Base-by-base conservation (phyloP, 441 rosid species). In the Gossypium davidsonii region DNA sequence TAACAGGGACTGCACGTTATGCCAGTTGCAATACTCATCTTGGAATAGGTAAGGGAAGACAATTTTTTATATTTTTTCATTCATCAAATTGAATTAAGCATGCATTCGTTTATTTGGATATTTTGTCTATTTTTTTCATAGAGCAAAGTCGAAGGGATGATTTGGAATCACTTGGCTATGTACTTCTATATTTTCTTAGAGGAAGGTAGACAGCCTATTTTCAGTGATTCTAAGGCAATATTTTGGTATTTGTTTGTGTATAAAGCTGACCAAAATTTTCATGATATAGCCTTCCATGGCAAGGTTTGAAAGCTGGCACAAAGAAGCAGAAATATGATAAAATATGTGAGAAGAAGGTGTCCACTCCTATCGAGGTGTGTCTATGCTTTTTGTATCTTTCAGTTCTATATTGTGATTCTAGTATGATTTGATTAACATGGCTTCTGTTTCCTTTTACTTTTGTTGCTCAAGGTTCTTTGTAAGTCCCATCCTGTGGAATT, bases 241-340 rank as follows among this genome's bases (percentile, higher is more conserved):
- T 55, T 55, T 55, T 65, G 57, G 51, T 25, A 23, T 61, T 15
- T 61, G 34, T 44, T 65, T 46, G 25, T 31, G 21, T 52, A 46
- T 73, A 6, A 23, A 23, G 18, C 79, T 82, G 68, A 81, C 57
- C 78, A 10, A 10, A 37, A 10, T 70, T 39, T 63, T 77, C 74
- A 73, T 3, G 76, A 48, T 51, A 49, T 80, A 94, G 98, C 83
- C 97, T 92, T 80, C 99, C 98, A 72, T 94, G 99, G 99, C 99
- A 94, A 85, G 97, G 97, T 73, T 80, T 94, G 55, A 92, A 90
- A 81, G 97, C 94, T 74, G 97, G 88, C 64, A 91, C 95, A 59
- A 94, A 94, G 83, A 94, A 92, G 84, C 91, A 88, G 83, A 92
- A 94, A 73, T 94, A 94, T 78, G 98, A 94, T 77, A 86, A 92